phyloP scores from a whole-genome alignment of 176 grass and related monocot genomes.

The Oropetium thomaeum region DNA sequence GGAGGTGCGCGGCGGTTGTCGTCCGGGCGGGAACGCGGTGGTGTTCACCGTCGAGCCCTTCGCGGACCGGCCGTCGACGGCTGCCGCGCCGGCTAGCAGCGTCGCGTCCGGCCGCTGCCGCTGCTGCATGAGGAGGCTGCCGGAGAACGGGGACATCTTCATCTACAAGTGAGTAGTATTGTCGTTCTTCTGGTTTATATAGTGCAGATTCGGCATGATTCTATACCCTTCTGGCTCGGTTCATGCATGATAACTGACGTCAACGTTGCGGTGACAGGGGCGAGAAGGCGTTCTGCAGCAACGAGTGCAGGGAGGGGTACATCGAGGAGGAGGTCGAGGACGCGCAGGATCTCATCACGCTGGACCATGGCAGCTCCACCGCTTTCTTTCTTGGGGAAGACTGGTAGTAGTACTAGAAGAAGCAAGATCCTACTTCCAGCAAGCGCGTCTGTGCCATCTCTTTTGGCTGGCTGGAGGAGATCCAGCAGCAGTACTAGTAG shows the following conservation, averaged over 20 bases:
- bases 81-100: not conserved
- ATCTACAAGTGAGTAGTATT: constrained; percentile 61
- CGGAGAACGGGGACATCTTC: constrained; percentile 55
- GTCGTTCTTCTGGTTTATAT: not conserved
- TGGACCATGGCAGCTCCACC: constrained; percentile 18
- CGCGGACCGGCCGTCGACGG: not conserved
- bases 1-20: constrained; percentile 35
- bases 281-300: constrained; percentile 86
- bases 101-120: constrained; percentile 44
- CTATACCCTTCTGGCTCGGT: not conserved
- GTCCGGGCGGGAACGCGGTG: not conserved
- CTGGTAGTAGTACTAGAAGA: not conserved
- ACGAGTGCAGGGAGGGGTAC: constrained; percentile 64
- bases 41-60: constrained; percentile 57
- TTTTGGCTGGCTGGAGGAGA: not conserved
- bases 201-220: too few relatives aligned
- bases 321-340: constrained; percentile 62
- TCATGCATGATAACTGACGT: too few relatives aligned
- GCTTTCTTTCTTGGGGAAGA: not conserved
- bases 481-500: not conserved
- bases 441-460: not conserved
- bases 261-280: constrained; percentile 52
- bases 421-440: constrained; percentile 15
- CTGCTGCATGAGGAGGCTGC: constrained; percentile 69
- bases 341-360: constrained; percentile 22